Evolutionary conservation across 179 eudicot species (phyloP), one percentile per base, ranked within the genome.

Genomic region (Amaranthus tricolor): DNA sequence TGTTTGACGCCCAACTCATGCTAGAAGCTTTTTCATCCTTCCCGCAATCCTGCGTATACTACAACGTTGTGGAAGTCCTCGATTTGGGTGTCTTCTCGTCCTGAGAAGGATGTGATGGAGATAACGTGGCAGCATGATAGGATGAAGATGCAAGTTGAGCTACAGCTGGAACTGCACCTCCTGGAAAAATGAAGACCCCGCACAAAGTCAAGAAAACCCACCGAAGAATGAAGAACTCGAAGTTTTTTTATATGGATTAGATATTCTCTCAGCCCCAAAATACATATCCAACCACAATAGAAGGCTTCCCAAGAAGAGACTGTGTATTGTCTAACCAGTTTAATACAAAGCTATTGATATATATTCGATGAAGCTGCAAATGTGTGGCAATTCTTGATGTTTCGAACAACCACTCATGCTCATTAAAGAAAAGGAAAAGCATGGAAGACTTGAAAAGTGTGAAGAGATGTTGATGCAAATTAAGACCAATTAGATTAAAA

Each of bases 121-220:
- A 84, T 65, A 86, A 78, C 66, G 81, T 58, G 45, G 84, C 84
- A 60, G 91, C 89, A 63, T 88, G 89, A 79, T 87, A 92, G 43
- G 96, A 90, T 44, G 96, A 92, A 60, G 93, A 83, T 15, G 88
- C 88, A 72, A 92, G 89, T 70, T 92, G 96, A 60, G 97, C 86
- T 56, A 92, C 70, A 21, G 96, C 93, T 52, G 92, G 93, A 74
- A 90, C 78, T 53, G 93, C 87, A 76, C 96, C 97, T 61, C 96
- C 97, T 90, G 79, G 17, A 9, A 49, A 70, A 61, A 52, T 15
- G 16, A 43, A 68, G 49, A 5, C 48, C 62, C 57, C 55, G 51
- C n/a, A 55, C 40, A 60, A 10, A 52, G 19, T 59, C 9, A n/a
- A 8, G n/a, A 11, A 5, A 47, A 19, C 40, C 40, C 40, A 47